Conservation (phyloP, 2,329 filamentous ascomycete species). For the Capronia americana region DNA sequence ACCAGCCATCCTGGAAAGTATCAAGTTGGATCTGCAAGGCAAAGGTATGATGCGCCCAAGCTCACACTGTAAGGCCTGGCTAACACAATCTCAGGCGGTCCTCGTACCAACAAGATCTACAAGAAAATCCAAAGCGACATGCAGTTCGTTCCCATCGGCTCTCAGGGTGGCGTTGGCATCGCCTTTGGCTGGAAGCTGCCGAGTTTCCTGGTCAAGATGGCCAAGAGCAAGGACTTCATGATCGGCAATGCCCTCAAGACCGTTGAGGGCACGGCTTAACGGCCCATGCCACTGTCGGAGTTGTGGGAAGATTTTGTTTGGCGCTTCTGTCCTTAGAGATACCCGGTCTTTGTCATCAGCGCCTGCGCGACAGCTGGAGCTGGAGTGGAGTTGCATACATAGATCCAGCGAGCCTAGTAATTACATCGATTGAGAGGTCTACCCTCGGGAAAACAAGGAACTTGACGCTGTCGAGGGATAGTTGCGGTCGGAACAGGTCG, state of each 20-base stretch:
- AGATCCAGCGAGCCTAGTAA: slow-evolving; percentile 5
- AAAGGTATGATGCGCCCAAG: slow-evolving; percentile 30
- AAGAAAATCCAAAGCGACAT: slow-evolving; percentile 45
- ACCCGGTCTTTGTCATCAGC: slow-evolving; percentile 28
- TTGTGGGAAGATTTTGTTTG: slow-evolving; percentile 12
- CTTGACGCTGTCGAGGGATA: not conserved
- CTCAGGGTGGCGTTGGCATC: slow-evolving; percentile 47
- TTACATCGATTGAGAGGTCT: not conserved
- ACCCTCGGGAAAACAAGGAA: not conserved
- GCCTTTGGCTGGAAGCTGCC: slow-evolving; percentile 48
- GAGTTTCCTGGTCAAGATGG: slow-evolving; percentile 46
- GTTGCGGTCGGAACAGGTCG: not conserved
- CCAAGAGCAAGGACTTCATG: slow-evolving; percentile 49
- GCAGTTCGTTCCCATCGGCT: slow-evolving; percentile 50
- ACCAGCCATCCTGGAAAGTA: slow-evolving; percentile 35
- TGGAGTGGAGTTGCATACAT: slow-evolving; percentile 12
- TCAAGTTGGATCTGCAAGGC: slow-evolving; percentile 38
- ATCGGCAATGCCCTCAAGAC: slow-evolving; percentile 40
- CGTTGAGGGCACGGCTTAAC: slow-evolving; percentile 39
- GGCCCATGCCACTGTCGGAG: slow-evolving; percentile 1
- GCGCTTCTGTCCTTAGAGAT: slow-evolving; percentile 30
- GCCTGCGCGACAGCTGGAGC: slow-evolving; percentile 12
- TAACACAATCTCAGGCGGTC: slow-evolving; percentile 32
- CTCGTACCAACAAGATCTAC: slow-evolving; percentile 43
- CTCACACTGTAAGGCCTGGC: slow-evolving; percentile 6